Conservation (phyloP, 208 protist species). For the Leishmania martiniquensis region DNA sequence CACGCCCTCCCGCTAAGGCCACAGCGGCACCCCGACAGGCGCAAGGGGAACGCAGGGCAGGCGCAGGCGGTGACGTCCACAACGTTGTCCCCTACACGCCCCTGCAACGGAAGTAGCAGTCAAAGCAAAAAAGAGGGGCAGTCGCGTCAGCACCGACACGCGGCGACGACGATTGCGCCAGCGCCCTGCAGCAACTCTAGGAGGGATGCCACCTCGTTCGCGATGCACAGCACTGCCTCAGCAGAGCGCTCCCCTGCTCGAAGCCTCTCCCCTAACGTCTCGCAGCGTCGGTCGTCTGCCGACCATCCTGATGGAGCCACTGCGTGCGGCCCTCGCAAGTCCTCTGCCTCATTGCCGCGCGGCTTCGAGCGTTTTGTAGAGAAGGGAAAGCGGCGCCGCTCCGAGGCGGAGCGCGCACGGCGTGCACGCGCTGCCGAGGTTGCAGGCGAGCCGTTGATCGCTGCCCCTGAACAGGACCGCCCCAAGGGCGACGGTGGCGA, state of each 20-base stretch:
- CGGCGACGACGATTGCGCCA: background rate
- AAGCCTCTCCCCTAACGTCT: background rate
- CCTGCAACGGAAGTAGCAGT: background rate
- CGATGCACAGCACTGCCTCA: conserved; percentile 13
- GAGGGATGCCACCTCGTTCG: background rate
- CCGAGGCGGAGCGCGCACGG: conserved; percentile 25
- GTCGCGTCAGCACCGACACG: background rate
- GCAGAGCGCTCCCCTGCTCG: conserved; percentile 1
- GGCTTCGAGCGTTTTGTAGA: conserved; percentile 43
- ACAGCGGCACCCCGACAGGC: background rate
- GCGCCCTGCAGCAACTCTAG: background rate
- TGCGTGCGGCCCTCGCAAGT: background rate
- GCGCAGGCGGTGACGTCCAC: background rate
- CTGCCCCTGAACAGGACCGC: background rate
- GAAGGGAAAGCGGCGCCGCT: conserved; percentile 39
- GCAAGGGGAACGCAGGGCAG: background rate
- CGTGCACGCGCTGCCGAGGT: conserved; percentile 12
- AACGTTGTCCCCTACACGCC: background rate
- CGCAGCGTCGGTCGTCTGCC: background rate
- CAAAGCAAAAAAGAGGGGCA: too few relatives aligned
- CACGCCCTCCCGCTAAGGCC: background rate
- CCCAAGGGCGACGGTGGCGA: background rate
- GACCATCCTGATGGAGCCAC: background rate
- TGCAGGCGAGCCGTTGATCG: conserved; percentile 1
- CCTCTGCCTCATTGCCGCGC: background rate